Percentiles rank a stretch among this genome's conserved stretches.
Evolutionary conservation across 805 yeast genomes (phyloP).

Genomic region (Myxozyma mucilagina): DNA sequence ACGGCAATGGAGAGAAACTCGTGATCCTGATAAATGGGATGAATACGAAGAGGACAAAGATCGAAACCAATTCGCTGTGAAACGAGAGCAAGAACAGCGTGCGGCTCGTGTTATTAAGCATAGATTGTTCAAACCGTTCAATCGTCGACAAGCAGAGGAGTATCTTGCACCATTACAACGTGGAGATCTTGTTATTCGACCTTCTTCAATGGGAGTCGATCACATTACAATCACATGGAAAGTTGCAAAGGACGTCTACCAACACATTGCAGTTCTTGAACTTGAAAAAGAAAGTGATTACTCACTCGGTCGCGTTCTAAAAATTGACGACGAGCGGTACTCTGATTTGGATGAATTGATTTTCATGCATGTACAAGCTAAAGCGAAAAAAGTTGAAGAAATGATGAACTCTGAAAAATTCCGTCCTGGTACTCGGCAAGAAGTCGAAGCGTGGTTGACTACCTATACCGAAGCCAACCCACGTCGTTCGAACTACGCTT

Average conservation of each 20-base stretch:
- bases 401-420: conserved; percentile 87
- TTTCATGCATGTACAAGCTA: conserved; percentile 79
- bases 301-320: conserved; percentile 57
- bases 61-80: conserved; percentile 51
- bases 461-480: conserved; percentile 90
- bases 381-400: conserved; percentile 78
- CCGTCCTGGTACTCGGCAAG: conserved; percentile 73
- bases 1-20: conserved; percentile 38
- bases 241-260: conserved; percentile 85
- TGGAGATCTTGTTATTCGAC: conserved; percentile 93
- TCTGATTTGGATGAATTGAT: conserved; percentile 92
- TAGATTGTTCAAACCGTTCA: conserved; percentile 83
- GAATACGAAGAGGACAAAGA: conserved; percentile 71
- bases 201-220: conserved; percentile 85
- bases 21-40: conserved; percentile 72
- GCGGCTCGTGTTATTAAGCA: conserved; percentile 83
- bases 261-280: conserved; percentile 86
- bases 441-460: conserved; percentile 82
- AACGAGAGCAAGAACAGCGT: conserved; percentile 63
- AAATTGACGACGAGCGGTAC: conserved; percentile 69
- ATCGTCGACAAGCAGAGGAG: conserved; percentile 86
- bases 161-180: conserved; percentile 82
- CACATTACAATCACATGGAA: conserved; percentile 96
- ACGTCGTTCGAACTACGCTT: conserved; percentile 83
- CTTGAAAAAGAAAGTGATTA: conserved; percentile 63